A percentile compares a stretch with the other conserved stretches of the same genome.
Evolutionary conservation across 208 protist genomes (phyloP).

Genomic region (Trypanosoma lewisi): DNA sequence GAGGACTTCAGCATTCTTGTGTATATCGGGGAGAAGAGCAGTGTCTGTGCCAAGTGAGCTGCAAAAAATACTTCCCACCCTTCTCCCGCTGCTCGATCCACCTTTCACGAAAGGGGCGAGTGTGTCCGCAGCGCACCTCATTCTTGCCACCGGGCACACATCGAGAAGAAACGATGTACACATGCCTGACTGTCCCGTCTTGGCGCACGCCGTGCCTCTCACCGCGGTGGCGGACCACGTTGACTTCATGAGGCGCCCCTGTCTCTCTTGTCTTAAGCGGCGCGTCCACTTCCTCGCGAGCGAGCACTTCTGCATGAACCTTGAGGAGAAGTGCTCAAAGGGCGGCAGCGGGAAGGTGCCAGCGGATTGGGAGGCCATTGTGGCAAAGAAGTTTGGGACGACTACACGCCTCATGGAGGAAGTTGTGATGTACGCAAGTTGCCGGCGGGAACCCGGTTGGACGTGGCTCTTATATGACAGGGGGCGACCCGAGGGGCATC

Average conservation of each 20-base stretch:
- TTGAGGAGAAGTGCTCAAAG: constrained; percentile 40
- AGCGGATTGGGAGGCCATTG: constrained; percentile 24
- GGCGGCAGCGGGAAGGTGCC: constrained; percentile 17
- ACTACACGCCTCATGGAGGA: constrained; percentile 32
- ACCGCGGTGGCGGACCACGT: constrained; percentile 35
- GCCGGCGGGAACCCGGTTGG: constrained; percentile 41
- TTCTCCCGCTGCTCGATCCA: constrained; percentile 32
- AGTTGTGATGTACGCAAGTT: constrained; percentile 38
- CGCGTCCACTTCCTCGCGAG: constrained; percentile 72
- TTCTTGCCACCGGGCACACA: constrained; percentile 25
- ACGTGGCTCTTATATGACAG: constrained; percentile 69
- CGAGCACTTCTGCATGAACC: constrained; percentile 58
- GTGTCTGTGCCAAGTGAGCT: constrained; percentile 15
- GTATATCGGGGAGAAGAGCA: constrained; percentile 11
- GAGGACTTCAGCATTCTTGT: constrained; percentile 9
- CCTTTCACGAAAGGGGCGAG: constrained; percentile 38
- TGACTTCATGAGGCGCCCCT: constrained; percentile 52
- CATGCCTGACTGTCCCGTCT: constrained; percentile 54
- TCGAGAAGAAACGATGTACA: constrained; percentile 14
- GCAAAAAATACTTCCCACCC: constrained; percentile 24
- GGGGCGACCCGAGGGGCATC: constrained; percentile 7
- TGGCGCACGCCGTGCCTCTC: constrained; percentile 39
- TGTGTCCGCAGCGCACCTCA: constrained; percentile 29
- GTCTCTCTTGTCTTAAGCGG: constrained; percentile 44
- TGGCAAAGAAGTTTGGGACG: constrained; percentile 39